Evolutionary conservation across 2,329 filamentous ascomycete species (phyloP).

Genomic region (Penicillium sp.): DNA sequence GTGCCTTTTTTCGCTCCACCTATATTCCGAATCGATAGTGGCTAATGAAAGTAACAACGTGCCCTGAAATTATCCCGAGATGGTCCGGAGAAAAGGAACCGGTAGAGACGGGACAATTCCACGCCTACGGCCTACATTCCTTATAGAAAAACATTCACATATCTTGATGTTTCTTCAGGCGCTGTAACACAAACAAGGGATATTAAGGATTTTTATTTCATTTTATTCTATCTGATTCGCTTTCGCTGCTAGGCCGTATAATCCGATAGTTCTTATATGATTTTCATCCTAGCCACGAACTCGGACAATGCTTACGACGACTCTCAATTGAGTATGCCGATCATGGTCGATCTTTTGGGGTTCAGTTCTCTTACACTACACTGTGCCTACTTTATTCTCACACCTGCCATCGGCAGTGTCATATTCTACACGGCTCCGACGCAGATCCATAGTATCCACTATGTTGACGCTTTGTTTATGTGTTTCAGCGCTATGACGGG

Average conservation of each 20-base stretch:
- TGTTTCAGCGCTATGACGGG: conserved; percentile 68
- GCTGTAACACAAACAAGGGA: no score
- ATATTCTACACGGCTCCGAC: conserved; percentile 63
- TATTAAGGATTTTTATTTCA: no score
- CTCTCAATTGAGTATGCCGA: conserved; percentile 20
- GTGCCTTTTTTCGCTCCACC: not conserved
- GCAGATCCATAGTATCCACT: conserved; percentile 57
- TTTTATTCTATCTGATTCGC: no score
- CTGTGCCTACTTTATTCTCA: conserved; percentile 66
- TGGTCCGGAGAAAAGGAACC: no score
- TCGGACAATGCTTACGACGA: conserved; percentile 10
- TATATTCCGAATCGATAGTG: not conserved
- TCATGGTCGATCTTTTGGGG: conserved; percentile 32
- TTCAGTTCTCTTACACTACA: conserved; percentile 67
- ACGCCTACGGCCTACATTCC: conserved; percentile 15
- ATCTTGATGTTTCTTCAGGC: no score
- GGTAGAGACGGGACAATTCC: not conserved
- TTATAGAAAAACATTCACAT: no score
- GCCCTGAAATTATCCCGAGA: no score
- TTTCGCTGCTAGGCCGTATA: no score
- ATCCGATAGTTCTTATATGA: conserved; percentile 4
- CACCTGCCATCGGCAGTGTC: conserved; percentile 59
- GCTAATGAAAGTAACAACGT: not conserved
- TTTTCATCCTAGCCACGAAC: conserved; percentile 3
- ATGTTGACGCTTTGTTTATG: conserved; percentile 68